These are phyloP conservation scores for Citrus unshiu DNA, from an alignment of 345 rosid species.

Conservation along the genomic window DNA sequence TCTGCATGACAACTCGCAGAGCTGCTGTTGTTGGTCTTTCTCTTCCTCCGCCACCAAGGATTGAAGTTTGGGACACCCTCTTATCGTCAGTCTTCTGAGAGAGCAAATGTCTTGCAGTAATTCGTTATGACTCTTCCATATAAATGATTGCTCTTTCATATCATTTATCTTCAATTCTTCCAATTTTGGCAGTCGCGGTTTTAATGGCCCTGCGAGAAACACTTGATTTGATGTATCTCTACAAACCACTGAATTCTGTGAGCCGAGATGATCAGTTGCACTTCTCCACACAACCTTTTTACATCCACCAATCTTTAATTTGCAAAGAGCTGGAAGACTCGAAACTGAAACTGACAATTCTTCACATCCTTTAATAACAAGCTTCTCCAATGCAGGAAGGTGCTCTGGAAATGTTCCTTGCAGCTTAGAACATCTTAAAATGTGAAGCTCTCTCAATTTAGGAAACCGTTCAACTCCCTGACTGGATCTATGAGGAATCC, in stretches of 20 bases:
- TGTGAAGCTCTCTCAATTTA: background rate
- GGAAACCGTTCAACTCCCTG: no score
- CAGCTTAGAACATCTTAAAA: constrained; percentile 25
- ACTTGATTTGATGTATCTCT: background rate
- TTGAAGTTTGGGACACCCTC: background rate
- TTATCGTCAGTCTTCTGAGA: background rate
- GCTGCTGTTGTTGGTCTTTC: no score
- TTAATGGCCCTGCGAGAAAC: background rate
- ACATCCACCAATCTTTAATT: background rate
- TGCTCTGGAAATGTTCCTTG: constrained; percentile 11
- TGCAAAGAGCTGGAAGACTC: background rate
- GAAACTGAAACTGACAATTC: background rate
- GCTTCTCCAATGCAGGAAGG: constrained; percentile 12
- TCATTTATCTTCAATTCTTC: no score
- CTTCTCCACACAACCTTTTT: background rate
- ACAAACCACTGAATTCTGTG: background rate
- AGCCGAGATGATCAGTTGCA: background rate
- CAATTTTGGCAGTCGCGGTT: background rate
- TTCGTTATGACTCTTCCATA: background rate
- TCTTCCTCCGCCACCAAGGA: no score
- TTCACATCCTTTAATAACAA: background rate
- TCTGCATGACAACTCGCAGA: no score
- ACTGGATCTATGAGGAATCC: no score
- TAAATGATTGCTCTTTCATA: background rate
- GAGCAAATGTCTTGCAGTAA: background rate